These are phyloP conservation scores for Cladosporium colombiae DNA, from an alignment of 2,329 filamentous ascomycete species.

Conservation along the genomic window DNA sequence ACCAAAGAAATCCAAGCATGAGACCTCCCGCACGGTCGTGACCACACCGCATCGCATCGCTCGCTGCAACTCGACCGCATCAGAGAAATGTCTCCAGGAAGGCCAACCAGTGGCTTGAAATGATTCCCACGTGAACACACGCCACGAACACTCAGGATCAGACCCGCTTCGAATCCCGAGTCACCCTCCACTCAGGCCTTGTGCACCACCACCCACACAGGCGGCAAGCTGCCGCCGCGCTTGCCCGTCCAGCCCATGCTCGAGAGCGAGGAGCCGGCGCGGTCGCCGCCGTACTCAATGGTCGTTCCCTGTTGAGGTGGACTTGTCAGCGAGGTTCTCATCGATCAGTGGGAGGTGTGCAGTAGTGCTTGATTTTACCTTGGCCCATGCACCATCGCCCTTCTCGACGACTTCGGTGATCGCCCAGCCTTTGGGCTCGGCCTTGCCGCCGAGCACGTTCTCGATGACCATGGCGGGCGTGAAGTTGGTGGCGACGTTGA, in stretches of 20 bases:
- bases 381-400: constrained; percentile 34
- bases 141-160: too few relatives aligned
- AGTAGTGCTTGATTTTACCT: constrained; percentile 25
- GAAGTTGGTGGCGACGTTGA: constrained; percentile 32
- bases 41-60: too few relatives aligned
- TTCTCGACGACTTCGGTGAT: constrained; percentile 37
- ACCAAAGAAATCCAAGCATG: too few relatives aligned
- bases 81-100: background rate
- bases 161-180: too few relatives aligned
- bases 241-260: constrained; percentile 38
- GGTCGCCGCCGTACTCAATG: constrained; percentile 32
- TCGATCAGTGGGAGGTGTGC: background rate
- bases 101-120: background rate
- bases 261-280: constrained; percentile 31
- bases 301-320: constrained; percentile 29
- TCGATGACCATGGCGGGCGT: constrained; percentile 35
- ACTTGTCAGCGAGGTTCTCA: background rate
- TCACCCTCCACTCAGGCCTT: constrained; percentile 28
- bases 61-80: too few relatives aligned
- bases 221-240: constrained; percentile 33
- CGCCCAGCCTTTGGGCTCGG: constrained; percentile 31
- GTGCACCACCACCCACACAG: constrained; percentile 40
- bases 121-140: too few relatives aligned
- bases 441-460: constrained; percentile 28
- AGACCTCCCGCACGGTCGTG: background rate